Conservation (phyloP, 495 filamentous ascomycete genomes). For the Podospora conica region DNA sequence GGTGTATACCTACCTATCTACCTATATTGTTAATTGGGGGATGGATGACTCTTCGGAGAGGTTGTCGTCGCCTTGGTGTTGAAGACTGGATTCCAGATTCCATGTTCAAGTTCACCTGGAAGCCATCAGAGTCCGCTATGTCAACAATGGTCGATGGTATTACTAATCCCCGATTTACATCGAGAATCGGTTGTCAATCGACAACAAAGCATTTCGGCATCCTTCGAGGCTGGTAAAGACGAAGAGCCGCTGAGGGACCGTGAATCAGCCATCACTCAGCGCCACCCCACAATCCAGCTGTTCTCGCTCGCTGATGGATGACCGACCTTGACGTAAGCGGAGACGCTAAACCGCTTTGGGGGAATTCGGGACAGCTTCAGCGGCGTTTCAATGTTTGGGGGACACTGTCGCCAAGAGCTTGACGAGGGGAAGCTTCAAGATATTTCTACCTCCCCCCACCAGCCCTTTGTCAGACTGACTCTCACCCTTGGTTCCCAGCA, state of each 20-base stretch:
- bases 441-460: conserved; percentile 15
- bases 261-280: conserved; percentile 14
- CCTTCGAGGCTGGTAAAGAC: too few relatives aligned
- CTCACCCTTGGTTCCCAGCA: background rate
- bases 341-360: conserved; percentile 3
- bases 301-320: conserved; percentile 9
- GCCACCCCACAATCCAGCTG: background rate
- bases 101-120: background rate
- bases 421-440: conserved; percentile 17
- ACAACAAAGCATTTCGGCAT: background rate
- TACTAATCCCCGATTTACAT: background rate
- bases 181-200: background rate
- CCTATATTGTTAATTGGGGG: background rate
- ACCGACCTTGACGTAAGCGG: conserved; percentile 20
- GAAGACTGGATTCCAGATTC: too few relatives aligned
- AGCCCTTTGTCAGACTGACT: background rate
- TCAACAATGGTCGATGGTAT: background rate
- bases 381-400: background rate
- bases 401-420: background rate
- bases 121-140: background rate
- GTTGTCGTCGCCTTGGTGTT: background rate
- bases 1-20: too few relatives aligned
- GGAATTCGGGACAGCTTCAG: background rate
- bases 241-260: background rate
- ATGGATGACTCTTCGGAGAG: background rate